Evolutionary conservation across 257 asterid species (phyloP).

Genomic region (Solanum boliviense): DNA sequence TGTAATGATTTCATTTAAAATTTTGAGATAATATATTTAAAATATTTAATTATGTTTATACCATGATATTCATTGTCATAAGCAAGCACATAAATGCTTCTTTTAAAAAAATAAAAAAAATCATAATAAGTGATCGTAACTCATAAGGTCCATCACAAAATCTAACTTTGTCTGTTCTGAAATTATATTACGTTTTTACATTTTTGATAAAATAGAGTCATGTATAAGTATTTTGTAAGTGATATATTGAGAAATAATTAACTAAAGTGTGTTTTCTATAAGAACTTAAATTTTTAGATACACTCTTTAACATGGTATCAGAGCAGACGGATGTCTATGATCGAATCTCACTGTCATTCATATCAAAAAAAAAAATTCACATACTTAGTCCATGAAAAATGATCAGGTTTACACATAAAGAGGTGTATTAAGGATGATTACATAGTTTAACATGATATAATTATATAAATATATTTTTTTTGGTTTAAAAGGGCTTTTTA

Average conservation of each 20-base stretch:
- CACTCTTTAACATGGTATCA: too few relatives aligned
- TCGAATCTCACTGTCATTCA: accelerated
- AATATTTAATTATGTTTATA: neutral
- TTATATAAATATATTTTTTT: neutral
- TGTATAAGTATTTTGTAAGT: neutral
- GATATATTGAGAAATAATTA: neutral
- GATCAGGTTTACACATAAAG: too few relatives aligned
- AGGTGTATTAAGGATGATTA: too few relatives aligned
- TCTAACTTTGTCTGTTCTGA: neutral
- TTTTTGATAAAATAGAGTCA: neutral
- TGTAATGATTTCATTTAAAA: neutral
- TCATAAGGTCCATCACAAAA: neutral
- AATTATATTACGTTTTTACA: neutral
- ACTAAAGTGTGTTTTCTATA: neutral
- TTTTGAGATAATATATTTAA: neutral
- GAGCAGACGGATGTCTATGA: neutral
- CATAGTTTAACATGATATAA: neutral
- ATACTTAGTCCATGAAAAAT: neutral
- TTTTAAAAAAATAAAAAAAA: neutral
- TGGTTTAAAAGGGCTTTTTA: neutral
- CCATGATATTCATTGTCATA: neutral
- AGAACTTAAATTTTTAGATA: too few relatives aligned
- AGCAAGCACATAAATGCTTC: neutral
- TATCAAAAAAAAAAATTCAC: neutral
- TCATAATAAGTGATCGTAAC: neutral